A percentile compares a stretch with the other conserved stretches of the same genome.
Evolutionary conservation across 306 rosid genomes (phyloP).

Genomic region (Trifolium pratense): DNA sequence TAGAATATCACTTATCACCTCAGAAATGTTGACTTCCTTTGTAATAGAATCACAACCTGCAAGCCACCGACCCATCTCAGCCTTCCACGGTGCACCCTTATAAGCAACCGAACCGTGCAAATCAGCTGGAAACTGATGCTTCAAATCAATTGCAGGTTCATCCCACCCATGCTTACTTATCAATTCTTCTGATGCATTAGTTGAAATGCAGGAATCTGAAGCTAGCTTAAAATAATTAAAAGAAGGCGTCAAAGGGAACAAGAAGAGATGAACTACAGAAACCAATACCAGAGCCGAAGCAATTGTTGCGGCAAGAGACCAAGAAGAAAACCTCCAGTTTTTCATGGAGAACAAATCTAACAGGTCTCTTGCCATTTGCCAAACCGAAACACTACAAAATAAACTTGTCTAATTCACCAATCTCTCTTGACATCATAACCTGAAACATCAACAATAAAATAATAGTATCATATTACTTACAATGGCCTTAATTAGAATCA

Average conservation of each 20-base stretch:
- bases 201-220: conserved; percentile 56
- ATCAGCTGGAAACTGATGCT: conserved; percentile 65
- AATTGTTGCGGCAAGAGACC: conserved; percentile 69
- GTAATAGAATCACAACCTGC: conserved; percentile 71
- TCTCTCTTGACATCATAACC: conserved; percentile 49
- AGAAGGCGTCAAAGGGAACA: conserved; percentile 80
- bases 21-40: conserved; percentile 68
- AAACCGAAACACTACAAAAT: conserved; percentile 29
- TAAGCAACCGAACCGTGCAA: conserved; percentile 69
- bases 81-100: conserved; percentile 91
- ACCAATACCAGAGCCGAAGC: conserved; percentile 69
- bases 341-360: conserved; percentile 65
- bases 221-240: conserved; percentile 66
- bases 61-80: conserved; percentile 87
- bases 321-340: conserved; percentile 74
- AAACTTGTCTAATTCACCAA: conserved; percentile 42
- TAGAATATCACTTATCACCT: conserved; percentile 59
- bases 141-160: conserved; percentile 50
- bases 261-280: conserved; percentile 74
- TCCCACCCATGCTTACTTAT: conserved; percentile 38
- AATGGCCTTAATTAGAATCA: conserved; percentile 29
- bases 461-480: neutral
- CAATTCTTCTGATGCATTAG: conserved; percentile 50
- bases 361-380: conserved; percentile 43
- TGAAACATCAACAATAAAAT: conserved; percentile 37